Evolutionary conservation across 2,329 filamentous ascomycete genomes (phyloP).

Genomic region (Aspergillus chevalieri): DNA sequence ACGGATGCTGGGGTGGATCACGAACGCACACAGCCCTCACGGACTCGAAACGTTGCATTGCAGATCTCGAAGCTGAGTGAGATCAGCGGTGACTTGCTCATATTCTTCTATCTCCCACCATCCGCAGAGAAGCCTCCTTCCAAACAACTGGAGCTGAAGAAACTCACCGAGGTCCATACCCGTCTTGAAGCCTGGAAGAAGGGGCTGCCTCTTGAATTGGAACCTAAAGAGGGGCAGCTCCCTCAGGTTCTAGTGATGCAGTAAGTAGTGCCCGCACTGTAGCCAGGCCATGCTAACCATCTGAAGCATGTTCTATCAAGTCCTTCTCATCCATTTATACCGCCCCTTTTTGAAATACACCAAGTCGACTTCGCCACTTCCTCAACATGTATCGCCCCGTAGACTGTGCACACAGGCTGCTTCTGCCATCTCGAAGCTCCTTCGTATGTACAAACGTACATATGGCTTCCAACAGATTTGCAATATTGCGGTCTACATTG

Average conservation of each 20-base stretch:
- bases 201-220: slow-evolving; percentile 75
- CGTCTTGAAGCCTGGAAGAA: slow-evolving; percentile 84
- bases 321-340: slow-evolving; percentile 93
- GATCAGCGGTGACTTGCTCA: slow-evolving; percentile 84
- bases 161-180: slow-evolving; percentile 83
- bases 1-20: slow-evolving; percentile 74
- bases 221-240: slow-evolving; percentile 80
- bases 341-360: slow-evolving; percentile 90
- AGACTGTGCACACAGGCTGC: slow-evolving; percentile 89
- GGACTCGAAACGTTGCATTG: slow-evolving; percentile 73
- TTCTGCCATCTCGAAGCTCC: slow-evolving; percentile 82
- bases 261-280: slow-evolving; percentile 51
- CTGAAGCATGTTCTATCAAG: slow-evolving; percentile 88
- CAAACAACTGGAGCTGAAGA: slow-evolving; percentile 82
- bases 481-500: slow-evolving; percentile 93
- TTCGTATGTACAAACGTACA: slow-evolving; percentile 85
- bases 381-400: slow-evolving; percentile 79
- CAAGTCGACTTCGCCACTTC: slow-evolving; percentile 72
- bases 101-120: slow-evolving; percentile 82
- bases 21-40: slow-evolving; percentile 67
- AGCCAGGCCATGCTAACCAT: slow-evolving; percentile 11
- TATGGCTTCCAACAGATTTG: slow-evolving; percentile 90
- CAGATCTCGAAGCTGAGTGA: slow-evolving; percentile 81
- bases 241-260: slow-evolving; percentile 79
- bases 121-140: slow-evolving; percentile 57